Base-by-base conservation (phyloP, 2,329 filamentous ascomycete species). In the Talaromyces pinophilus region DNA sequence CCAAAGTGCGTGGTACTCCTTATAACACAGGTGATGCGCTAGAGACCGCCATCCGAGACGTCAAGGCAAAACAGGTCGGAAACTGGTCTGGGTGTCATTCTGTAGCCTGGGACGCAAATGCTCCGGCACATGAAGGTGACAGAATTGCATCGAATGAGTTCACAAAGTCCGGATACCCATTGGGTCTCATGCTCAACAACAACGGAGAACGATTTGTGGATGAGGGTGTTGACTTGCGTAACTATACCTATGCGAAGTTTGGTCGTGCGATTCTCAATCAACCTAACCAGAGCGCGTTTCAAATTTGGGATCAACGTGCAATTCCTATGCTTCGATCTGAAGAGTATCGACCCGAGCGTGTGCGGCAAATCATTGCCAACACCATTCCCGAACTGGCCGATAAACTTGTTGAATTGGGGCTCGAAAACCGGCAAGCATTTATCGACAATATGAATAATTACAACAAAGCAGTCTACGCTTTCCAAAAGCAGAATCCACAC, bases 161-260 rank as follows among this genome's bases (percentile, higher is more conserved):
- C 71, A 91, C 88, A 6, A 91, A 91, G 72, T 88, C 85, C 0
- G 88, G 88, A 0, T 90, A 90, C 69, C 88, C 88, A 0, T 78
- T 90, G 0, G 88, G 88, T 0, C 69, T 90, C 13, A 90, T 89
- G 84, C 66, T 90, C 17, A 90, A 91, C 70, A 74, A 75, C 0
- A 71, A 83, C 0, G 88, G 88, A 0, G 72, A 82, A 50, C 80
- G 88, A 1, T 90, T 90, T 71, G 87, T 90, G 0, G 88, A 90
- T 70, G 88, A 91, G 71, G 88, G 88, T 0, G 70, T 85, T 8
- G 88, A 90, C 69, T 74, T 90, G 69, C 80, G 88, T 2, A 90
- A 90, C 72, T 90, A 86, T 71, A 90, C 88, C 0, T 90, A 90
- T 70, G 88, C 88, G 30, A 85, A 85, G 70, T 89, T 90, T 70